Evolutionary conservation across 306 rosid species (phyloP), one percentile per base, ranked within the genome.

Genomic region (Fagus crenata): DNA sequence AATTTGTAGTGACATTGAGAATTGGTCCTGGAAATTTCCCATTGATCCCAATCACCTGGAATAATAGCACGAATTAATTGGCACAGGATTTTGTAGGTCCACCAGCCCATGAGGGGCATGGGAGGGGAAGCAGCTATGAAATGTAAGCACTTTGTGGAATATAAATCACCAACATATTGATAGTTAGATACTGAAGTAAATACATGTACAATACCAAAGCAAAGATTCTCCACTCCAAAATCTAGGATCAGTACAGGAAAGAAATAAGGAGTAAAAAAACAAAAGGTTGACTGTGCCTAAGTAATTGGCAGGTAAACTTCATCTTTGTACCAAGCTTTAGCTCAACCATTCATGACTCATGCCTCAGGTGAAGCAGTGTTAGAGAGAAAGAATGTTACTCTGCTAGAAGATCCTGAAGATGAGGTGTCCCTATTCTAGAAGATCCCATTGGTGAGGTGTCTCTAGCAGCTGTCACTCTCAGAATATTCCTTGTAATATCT

Each of bases 1-100:
- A 93, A 82, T 91, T 93, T 13, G 98, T 93, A 39, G 97, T 93
- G 76, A 89, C 89, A 77, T 93, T 93, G 46, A 91, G 89, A 71
- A 85, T 70, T 13, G 92, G 93, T 79, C 98, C 98, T 31, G 96
- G 98, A 83, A 91, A 93, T 73, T 90, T 71, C 40, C 90, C 90
- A 49, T 90, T 89, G 84, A 93, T 86, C 69, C 91, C 98, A 77
- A 91, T 91, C 22, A 93, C 92, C 98, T 93, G 89, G 67, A 82
- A 85, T 15, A 73, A 7, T 75, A 54, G 36, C 55, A 39, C 80
- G 76, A 17, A 7, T 65, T 17, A 65, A 17, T 65, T 65, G 28
- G 33, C 32, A 37, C 5, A 31, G 11, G 51, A 46, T 46, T 9
- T 9, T 46, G 51, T 46, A 14, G 51, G 14, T 9, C 51, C 51